phyloP scores from a whole-genome alignment of 208 protist species.

The Leishmania mexicana region DNA sequence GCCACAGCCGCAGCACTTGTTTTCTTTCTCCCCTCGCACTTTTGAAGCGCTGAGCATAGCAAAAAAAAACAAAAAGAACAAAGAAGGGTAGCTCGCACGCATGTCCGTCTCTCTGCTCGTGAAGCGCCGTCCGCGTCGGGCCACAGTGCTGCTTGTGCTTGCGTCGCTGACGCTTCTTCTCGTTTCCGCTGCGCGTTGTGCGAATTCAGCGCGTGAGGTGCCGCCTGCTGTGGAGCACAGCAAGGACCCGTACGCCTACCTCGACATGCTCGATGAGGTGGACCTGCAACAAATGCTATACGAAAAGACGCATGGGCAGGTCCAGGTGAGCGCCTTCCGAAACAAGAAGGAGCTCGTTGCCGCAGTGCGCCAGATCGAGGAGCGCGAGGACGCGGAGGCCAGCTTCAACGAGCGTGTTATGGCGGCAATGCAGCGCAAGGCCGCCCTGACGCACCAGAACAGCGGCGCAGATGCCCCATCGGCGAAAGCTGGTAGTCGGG shows the following conservation, averaged over 20 bases:
- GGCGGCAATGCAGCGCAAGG: slow-evolving; percentile 33
- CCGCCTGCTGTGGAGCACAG: background rate
- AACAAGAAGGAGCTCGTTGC: slow-evolving; percentile 45
- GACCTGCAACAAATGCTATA: slow-evolving; percentile 64
- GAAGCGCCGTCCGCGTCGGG: background rate
- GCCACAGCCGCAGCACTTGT: background rate
- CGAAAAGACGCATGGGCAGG: slow-evolving; percentile 38
- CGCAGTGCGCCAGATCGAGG: slow-evolving; percentile 39
- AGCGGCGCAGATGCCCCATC: slow-evolving; percentile 9
- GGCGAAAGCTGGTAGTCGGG: background rate
- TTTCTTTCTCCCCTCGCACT: background rate
- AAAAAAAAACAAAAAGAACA: background rate
- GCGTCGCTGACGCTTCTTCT: background rate
- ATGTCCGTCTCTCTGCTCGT: background rate
- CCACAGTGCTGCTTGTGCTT: background rate
- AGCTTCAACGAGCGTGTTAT: slow-evolving; percentile 32
- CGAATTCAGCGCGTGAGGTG: background rate
- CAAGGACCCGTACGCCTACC: slow-evolving; percentile 44
- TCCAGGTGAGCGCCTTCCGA: slow-evolving; percentile 19
- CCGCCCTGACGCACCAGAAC: background rate
- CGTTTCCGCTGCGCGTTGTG: background rate
- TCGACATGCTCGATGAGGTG: slow-evolving; percentile 46
- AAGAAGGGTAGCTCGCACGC: background rate
- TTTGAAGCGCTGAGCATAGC: background rate
- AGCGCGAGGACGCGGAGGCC: slow-evolving; percentile 34